Conservation (phyloP, 129 eudicot genomes). For the Lactuca sativa region DNA sequence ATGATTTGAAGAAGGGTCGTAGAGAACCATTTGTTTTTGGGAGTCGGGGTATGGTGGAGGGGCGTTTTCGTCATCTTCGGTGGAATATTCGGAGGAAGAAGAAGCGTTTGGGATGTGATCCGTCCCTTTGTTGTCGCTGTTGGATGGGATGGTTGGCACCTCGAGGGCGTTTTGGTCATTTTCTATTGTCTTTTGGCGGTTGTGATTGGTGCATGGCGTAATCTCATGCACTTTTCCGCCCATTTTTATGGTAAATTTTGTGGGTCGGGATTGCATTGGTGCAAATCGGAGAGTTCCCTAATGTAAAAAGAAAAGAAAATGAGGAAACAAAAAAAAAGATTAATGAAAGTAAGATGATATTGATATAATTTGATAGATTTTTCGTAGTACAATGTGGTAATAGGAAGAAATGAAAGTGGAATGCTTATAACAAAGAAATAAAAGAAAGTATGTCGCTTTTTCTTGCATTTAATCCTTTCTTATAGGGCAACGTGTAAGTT, state of each 20-base stretch:
- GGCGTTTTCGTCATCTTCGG: slow-evolving; percentile 36
- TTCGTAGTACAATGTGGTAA: not conserved
- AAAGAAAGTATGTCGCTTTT: not conserved
- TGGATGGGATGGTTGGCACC: slow-evolving; percentile 10
- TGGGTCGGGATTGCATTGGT: slow-evolving; percentile 47
- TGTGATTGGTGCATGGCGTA: slow-evolving; percentile 12
- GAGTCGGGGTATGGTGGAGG: slow-evolving; percentile 31
- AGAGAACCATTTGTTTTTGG: slow-evolving; percentile 55
- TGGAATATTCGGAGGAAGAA: slow-evolving; percentile 33
- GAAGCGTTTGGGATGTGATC: slow-evolving; percentile 18
- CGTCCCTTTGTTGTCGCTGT: slow-evolving; percentile 15
- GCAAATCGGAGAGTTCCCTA: slow-evolving; percentile 31
- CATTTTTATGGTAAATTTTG: slow-evolving; percentile 53
- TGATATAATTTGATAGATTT: no score
- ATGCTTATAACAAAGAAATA: not conserved
- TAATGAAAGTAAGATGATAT: not conserved
- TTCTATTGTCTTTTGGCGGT: slow-evolving; percentile 22
- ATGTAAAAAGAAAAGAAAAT: not conserved
- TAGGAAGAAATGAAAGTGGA: not conserved
- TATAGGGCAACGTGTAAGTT: not conserved
- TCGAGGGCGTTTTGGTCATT: slow-evolving; percentile 34
- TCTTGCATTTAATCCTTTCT: not conserved
- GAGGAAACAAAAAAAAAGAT: no score
- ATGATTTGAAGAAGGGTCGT: slow-evolving; percentile 44
- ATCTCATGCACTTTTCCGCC: slow-evolving; percentile 34